Base-by-base conservation (phyloP, 352 stramenopile species). In the Pythium apleroticum region DNA sequence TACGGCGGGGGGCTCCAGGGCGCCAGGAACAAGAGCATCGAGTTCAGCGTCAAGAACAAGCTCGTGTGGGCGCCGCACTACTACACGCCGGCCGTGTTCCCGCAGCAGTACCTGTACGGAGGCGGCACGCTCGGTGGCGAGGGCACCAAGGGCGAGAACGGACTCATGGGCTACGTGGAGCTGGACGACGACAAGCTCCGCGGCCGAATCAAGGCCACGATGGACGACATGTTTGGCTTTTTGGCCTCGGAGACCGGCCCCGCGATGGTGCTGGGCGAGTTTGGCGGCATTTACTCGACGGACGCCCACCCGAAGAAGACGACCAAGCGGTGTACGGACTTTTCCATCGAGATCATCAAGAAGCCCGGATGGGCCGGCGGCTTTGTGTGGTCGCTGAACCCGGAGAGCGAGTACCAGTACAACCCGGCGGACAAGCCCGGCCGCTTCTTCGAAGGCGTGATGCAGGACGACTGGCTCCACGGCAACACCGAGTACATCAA, bases 351-450 rank as follows among this genome's bases (percentile, higher is more conserved):
- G 61, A 65, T 91, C 41, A 66, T 80, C 33, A 73, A 86, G 27
- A 64, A 79, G 48, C 58, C 58, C 2, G 58, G 58, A 24, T 93
- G 89, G 55, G 78, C 79, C 0, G 85, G 85, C 19, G 85, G 82
- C 5, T 93, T 91, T 63, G 89, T 93, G 78, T 93, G 85, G 85
- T 90, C 81, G 22, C 74, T 93, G 31, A 94, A 94, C 60, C 85
- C 85, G 1, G 85, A 94, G 65, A 90, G 77, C 35, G 71, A 74
- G 24, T 94, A 94, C 68, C 63, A 87, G 57, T 92, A 89, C 71
- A 92, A 92, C 65, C 82, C 83, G 17, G 80, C 77, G 19, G 75
- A 79, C 58, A 74, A 61, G 9, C 55, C 78, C 28, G 81, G 83
- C 10, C 62, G 74, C 48, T 92, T 87, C 66, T 86, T 73, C 0